These are phyloP conservation scores for Raphidocelis subcapitata DNA, from an alignment of 139 green algal genomes.

Conservation along the genomic window DNA sequence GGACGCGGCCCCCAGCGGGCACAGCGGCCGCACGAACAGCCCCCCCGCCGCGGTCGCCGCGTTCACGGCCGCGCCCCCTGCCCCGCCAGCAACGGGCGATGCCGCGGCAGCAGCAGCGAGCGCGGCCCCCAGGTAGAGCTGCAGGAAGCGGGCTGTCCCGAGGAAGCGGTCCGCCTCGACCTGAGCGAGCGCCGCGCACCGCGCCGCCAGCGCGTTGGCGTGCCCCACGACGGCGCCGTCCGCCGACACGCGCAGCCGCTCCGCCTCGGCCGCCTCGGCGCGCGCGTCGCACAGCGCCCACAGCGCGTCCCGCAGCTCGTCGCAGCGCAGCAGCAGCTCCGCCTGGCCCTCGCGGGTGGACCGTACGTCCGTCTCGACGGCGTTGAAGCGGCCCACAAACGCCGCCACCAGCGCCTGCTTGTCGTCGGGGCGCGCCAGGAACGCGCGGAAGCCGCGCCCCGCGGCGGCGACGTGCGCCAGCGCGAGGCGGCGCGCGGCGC, in stretches of 20 bases:
- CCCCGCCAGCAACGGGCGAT: not conserved
- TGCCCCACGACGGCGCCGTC: slow-evolving; percentile 25
- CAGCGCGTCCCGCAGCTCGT: slow-evolving; percentile 74
- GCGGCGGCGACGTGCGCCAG: slow-evolving; percentile 35
- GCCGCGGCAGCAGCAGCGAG: not conserved
- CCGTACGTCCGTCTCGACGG: slow-evolving; percentile 59
- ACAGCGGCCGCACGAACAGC: no score
- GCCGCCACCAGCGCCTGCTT: slow-evolving; percentile 37
- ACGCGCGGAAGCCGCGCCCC: slow-evolving; percentile 25
- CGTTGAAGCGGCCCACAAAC: slow-evolving; percentile 65
- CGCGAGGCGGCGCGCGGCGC: slow-evolving; percentile 36
- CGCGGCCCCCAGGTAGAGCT: not conserved
- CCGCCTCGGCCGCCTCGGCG: slow-evolving; percentile 54
- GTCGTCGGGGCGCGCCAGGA: slow-evolving; percentile 43
- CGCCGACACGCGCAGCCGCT: slow-evolving; percentile 34
- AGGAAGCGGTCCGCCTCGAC: slow-evolving; percentile 53
- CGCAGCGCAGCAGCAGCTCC: slow-evolving; percentile 69
- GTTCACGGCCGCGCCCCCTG: no score
- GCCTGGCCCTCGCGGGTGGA: slow-evolving; percentile 33
- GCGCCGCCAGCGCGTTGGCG: slow-evolving; percentile 11
- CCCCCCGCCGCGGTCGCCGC: no score
- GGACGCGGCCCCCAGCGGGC: not conserved
- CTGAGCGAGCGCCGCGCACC: slow-evolving; percentile 44
- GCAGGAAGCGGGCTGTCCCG: slow-evolving; percentile 34
- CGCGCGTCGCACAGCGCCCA: slow-evolving; percentile 74